A percentile compares a stretch with the other conserved stretches of the same genome.
phyloP scores from a whole-genome alignment of 768 basidiomycete genomes.

The Auricularia cornea region DNA sequence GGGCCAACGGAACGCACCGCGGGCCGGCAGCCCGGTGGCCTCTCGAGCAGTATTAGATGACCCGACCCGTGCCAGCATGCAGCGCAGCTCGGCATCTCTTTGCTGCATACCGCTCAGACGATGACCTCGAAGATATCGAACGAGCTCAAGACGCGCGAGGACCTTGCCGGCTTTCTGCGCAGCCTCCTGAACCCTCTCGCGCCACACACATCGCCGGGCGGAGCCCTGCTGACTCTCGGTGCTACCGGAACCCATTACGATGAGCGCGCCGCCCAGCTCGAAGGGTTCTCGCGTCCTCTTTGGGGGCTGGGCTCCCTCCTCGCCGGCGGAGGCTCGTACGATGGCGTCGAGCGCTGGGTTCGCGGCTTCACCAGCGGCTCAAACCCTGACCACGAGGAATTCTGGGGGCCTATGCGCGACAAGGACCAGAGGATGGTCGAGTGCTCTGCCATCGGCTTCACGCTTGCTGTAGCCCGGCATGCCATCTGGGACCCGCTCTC shows the following conservation, averaged over 20 bases:
- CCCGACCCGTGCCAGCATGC: too few species aligned
- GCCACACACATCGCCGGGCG: slow-evolving; percentile 62
- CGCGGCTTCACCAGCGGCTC: slow-evolving; percentile 59
- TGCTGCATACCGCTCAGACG: neutral
- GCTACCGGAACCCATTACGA: slow-evolving; percentile 61
- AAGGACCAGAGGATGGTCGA: slow-evolving; percentile 80
- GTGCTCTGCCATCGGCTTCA: slow-evolving; percentile 67
- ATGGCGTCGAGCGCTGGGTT: slow-evolving; percentile 53
- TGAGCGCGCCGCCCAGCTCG: slow-evolving; percentile 56
- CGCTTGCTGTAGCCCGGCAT: slow-evolving; percentile 56
- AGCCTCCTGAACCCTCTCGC: slow-evolving; percentile 59
- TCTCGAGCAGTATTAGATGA: too few species aligned
- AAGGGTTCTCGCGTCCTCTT: slow-evolving; percentile 68
- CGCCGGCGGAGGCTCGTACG: slow-evolving; percentile 53
- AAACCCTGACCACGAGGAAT: slow-evolving; percentile 57
- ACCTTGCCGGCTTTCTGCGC: slow-evolving; percentile 47
- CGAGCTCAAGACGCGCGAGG: slow-evolving; percentile 50
- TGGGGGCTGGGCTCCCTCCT: slow-evolving; percentile 67
- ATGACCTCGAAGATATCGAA: slow-evolving; percentile 30
- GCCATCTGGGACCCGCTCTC: slow-evolving; percentile 56
- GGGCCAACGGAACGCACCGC: too few species aligned
- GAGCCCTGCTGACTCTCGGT: slow-evolving; percentile 61
- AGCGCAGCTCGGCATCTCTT: neutral
- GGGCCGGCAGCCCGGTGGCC: too few species aligned
- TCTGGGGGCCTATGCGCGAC: slow-evolving; percentile 68